Percentiles rank a stretch among this genome's conserved stretches.
Evolutionary conservation across 202 grass and related monocot genomes (phyloP).

Genomic region (Alloteropsis angusta): DNA sequence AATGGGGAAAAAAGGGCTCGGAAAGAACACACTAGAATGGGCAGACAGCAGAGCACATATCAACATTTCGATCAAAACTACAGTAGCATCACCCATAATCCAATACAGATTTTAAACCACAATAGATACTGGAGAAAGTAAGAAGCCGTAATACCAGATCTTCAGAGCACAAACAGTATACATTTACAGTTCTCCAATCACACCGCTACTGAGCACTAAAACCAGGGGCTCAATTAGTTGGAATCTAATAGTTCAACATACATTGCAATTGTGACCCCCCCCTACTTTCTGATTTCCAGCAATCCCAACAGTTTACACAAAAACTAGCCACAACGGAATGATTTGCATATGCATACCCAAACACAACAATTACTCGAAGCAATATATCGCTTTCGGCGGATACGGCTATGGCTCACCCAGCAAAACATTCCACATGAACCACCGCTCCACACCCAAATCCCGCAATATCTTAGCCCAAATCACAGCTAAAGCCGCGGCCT

Average conservation of each 20-base stretch:
- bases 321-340: not conserved
- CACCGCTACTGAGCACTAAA: not conserved
- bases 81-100: not conserved
- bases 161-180: not conserved
- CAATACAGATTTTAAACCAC: not conserved
- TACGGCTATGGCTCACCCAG: not conserved
- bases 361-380: not conserved
- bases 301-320: not conserved
- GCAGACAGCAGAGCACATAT: constrained; percentile 20
- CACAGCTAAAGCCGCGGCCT: not conserved
- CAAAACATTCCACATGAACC: not conserved
- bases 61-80: not conserved
- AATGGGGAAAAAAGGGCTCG: not conserved
- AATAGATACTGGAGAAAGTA: not conserved
- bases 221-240: not conserved
- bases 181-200: not conserved
- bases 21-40: constrained; percentile 4
- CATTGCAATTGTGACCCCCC: not conserved
- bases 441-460: not conserved
- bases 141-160: not conserved
- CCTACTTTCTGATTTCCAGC: not conserved
- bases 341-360: not conserved
- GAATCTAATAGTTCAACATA: not conserved
- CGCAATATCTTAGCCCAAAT: not conserved
- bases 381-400: not conserved